Evolutionary conservation across 202 grass and related monocot genomes (phyloP).

Genomic region (Brachypodium distachyon): DNA sequence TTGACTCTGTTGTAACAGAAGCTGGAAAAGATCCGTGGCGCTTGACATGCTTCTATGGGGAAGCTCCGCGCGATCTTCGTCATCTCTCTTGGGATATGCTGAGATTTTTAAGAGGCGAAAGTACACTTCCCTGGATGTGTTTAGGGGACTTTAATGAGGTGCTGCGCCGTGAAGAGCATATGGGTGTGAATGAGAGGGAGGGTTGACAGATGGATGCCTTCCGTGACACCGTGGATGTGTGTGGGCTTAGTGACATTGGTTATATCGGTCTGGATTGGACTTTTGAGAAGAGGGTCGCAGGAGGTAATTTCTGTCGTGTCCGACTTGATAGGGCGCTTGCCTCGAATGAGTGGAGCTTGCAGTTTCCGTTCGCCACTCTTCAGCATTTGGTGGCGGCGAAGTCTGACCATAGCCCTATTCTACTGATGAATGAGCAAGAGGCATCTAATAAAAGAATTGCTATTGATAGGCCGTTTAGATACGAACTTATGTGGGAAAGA

Average conservation of each 20-base stretch:
- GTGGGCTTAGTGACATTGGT: neutral
- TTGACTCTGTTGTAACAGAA: no score
- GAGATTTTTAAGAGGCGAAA: no score
- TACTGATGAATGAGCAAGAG: neutral
- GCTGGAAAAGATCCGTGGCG: no score
- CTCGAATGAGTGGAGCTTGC: neutral
- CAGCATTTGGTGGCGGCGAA: neutral
- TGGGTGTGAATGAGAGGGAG: neutral
- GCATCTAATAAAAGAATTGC: no score
- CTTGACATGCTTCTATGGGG: no score
- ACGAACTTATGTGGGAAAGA: no score
- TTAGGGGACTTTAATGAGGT: neutral
- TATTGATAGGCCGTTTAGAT: no score
- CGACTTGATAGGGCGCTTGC: neutral
- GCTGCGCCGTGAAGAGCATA: neutral
- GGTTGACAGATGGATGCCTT: neutral
- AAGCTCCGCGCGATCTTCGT: no score
- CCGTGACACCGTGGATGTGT: neutral
- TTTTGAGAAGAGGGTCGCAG: neutral
- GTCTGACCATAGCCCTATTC: neutral
- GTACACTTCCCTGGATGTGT: no score
- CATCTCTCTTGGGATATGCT: no score
- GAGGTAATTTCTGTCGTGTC: no score
- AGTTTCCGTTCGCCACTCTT: neutral
- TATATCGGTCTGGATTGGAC: neutral